Conservation (phyloP, 495 filamentous ascomycete species). For the Rhypophila decipiens region DNA sequence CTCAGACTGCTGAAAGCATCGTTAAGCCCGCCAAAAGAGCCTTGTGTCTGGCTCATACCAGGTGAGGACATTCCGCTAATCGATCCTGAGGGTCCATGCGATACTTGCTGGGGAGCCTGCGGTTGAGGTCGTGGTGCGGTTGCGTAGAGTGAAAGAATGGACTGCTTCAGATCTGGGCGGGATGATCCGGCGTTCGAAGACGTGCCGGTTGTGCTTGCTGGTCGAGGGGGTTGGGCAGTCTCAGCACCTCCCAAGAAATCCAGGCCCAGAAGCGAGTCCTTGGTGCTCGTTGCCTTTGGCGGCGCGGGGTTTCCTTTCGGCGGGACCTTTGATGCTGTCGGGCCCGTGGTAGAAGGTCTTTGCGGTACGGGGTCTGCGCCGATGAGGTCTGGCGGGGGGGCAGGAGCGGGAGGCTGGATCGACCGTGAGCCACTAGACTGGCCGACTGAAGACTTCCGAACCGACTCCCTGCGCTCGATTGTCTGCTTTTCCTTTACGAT, state of each 20-base stretch:
- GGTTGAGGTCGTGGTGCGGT: constrained; percentile 67
- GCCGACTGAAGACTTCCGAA: constrained; percentile 35
- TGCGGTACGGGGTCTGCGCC: constrained; percentile 39
- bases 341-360: constrained; percentile 51
- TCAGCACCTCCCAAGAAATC: constrained; percentile 86
- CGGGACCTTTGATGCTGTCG: constrained; percentile 61
- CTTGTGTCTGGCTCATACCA: constrained; percentile 33
- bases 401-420: constrained; percentile 8
- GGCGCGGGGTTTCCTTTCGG: constrained; percentile 58
- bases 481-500: constrained; percentile 53
- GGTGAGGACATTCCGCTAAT: constrained; percentile 53
- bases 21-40: constrained; percentile 65
- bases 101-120: constrained; percentile 47
- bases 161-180: constrained; percentile 91
- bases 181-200: constrained; percentile 56
- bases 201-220: constrained; percentile 63
- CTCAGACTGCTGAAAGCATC: constrained; percentile 84
- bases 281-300: constrained; percentile 44
- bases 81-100: constrained; percentile 31
- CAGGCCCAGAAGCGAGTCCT: constrained; percentile 88
- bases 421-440: constrained; percentile 23
- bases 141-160: constrained; percentile 91
- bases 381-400: constrained; percentile 46
- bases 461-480: constrained; percentile 41
- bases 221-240: constrained; percentile 59